Conservation (phyloP, 352 stramenopile species). For the Phytophthora kernoviae region DNA sequence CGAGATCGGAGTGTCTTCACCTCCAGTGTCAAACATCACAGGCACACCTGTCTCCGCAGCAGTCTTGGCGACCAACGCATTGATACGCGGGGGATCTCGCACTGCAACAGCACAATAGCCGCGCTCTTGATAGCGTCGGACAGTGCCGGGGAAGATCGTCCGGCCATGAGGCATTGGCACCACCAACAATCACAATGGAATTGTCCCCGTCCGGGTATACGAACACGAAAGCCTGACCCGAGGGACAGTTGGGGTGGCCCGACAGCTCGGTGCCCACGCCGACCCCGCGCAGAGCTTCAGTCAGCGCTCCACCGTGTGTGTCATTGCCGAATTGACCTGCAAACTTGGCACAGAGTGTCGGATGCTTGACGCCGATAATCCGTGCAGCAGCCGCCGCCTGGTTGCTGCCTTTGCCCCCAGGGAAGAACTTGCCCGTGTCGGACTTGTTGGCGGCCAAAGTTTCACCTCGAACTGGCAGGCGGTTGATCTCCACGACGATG, state of each 20-base stretch:
- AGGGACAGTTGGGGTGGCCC: constrained; percentile 49
- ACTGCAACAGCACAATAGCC: constrained; percentile 73
- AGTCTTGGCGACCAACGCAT: constrained; percentile 52
- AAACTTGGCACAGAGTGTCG: constrained; percentile 46
- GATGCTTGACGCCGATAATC: constrained; percentile 36
- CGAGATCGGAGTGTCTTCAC: constrained; percentile 67
- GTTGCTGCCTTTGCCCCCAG: constrained; percentile 83
- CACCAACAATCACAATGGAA: constrained; percentile 84
- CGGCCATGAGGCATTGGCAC: constrained; percentile 74
- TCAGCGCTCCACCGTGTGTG: constrained; percentile 53
- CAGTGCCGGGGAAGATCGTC: constrained; percentile 37
- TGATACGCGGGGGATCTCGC: constrained; percentile 71
- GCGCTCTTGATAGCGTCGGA: constrained; percentile 54
- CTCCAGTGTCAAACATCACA: constrained; percentile 82
- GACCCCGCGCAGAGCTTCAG: constrained; percentile 34
- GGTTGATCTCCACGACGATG: constrained; percentile 76
- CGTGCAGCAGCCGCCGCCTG: constrained; percentile 67
- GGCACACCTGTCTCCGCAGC: constrained; percentile 51
- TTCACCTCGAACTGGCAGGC: constrained; percentile 69
- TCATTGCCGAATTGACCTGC: constrained; percentile 80
- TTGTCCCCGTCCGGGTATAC: constrained; percentile 84
- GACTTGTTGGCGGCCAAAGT: constrained; percentile 58
- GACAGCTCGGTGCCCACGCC: constrained; percentile 49
- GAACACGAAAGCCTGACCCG: constrained; percentile 84
- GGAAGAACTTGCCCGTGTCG: constrained; percentile 69